These are phyloP conservation scores for Speleostelium caveatum DNA, from an alignment of 78 protist species.

Conservation along the genomic window DNA sequence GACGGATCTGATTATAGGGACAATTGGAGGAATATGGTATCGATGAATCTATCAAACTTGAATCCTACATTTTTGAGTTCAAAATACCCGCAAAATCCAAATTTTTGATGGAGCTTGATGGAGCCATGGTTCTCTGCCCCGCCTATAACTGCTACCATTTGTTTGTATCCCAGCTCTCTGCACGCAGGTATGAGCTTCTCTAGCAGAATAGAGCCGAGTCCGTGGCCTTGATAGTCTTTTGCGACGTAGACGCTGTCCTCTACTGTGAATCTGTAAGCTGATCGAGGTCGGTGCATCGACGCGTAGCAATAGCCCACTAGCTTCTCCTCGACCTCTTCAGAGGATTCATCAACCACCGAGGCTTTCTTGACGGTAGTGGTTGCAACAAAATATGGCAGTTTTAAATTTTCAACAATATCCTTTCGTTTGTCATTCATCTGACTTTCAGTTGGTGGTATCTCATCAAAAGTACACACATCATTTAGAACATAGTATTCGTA, in stretches of 20 bases:
- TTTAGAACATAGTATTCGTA: slow-evolving; percentile 10
- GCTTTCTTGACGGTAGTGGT: not conserved
- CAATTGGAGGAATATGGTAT: slow-evolving; percentile 23
- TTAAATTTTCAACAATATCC: not conserved
- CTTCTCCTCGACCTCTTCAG: not conserved
- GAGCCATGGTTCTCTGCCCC: slow-evolving; percentile 25
- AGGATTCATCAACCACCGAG: not conserved
- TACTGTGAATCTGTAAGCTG: slow-evolving; percentile 55
- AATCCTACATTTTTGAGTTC: slow-evolving; percentile 27
- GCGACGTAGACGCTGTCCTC: slow-evolving; percentile 37
- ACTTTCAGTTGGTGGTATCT: slow-evolving; percentile 3
- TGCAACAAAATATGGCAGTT: slow-evolving; percentile 43
- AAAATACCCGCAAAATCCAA: not conserved
- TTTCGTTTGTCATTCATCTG: not conserved
- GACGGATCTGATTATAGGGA: too few species aligned
- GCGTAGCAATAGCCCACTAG: slow-evolving; percentile 49
- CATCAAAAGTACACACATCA: slow-evolving; percentile 44
- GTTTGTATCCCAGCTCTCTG: slow-evolving; percentile 34
- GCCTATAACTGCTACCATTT: slow-evolving; percentile 56
- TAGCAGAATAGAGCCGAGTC: slow-evolving; percentile 35
- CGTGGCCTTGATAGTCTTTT: not conserved
- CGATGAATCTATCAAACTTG: slow-evolving; percentile 38
- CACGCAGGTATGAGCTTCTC: not conserved
- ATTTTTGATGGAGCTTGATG: slow-evolving; percentile 30
- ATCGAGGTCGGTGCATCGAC: slow-evolving; percentile 14